Percentiles rank a stretch among this genome's conserved stretches.
phyloP scores from a whole-genome alignment of 2,329 filamentous ascomycete species.

The Didymella arachidicola region DNA sequence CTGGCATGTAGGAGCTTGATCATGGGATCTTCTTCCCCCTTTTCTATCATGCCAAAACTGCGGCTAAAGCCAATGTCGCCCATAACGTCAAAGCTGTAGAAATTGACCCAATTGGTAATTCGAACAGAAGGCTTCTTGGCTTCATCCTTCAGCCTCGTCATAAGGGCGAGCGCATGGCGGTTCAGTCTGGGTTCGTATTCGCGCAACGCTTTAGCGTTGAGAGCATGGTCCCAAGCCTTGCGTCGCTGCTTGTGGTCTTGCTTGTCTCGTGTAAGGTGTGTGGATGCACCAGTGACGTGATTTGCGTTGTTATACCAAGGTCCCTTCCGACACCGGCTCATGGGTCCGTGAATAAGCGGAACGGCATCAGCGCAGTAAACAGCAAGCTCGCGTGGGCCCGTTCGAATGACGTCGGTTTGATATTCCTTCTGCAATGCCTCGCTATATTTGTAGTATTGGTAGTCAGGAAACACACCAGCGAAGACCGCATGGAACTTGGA shows the following conservation, averaged over 20 bases:
- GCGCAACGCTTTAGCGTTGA: conserved; percentile 45
- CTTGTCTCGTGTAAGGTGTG: conserved; percentile 42
- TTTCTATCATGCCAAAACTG: conserved; percentile 50
- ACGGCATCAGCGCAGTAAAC: conserved; percentile 41
- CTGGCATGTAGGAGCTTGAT: conserved; percentile 40
- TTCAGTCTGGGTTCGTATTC: conserved; percentile 49
- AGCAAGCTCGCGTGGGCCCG: conserved; percentile 46
- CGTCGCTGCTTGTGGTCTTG: conserved; percentile 41
- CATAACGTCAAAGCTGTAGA: conserved; percentile 60
- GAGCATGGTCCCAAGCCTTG: conserved; percentile 46
- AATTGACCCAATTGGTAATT: conserved; percentile 48
- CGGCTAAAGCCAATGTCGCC: conserved; percentile 56
- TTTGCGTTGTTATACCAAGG: conserved; percentile 35
- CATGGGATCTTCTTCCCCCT: conserved; percentile 37
- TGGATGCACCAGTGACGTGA: conserved; percentile 32
- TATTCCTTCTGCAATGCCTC: conserved; percentile 40
- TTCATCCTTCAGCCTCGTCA: conserved; percentile 36
- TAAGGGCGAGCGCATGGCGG: conserved; percentile 36
- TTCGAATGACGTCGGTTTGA: conserved; percentile 44
- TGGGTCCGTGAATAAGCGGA: conserved; percentile 39
- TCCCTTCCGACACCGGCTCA: conserved; percentile 42
- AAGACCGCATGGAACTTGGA: conserved; percentile 51
- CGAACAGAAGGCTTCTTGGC: conserved; percentile 30
- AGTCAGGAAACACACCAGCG: conserved; percentile 29
- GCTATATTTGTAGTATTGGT: conserved; percentile 37